Evolutionary conservation across 2,329 filamentous ascomycete genomes (phyloP).

Genomic region (Elsinoe arachidis): DNA sequence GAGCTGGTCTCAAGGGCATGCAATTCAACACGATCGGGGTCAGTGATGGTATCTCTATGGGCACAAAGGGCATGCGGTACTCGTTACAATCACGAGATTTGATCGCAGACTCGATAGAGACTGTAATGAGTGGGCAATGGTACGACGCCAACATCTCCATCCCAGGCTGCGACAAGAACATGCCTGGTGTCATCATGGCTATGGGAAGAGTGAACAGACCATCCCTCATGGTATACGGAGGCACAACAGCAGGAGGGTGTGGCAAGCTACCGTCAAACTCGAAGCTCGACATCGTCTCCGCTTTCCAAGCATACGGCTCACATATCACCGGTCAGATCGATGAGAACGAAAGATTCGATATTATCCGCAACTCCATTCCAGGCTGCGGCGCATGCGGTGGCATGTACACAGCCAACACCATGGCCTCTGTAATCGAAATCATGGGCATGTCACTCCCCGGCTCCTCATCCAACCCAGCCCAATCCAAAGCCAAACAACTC

Average conservation of each 20-base stretch:
- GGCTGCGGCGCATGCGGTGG: slow-evolving; percentile 77
- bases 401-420: slow-evolving; percentile 54
- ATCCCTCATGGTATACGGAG: slow-evolving; percentile 95
- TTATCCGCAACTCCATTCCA: slow-evolving; percentile 85
- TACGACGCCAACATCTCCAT: slow-evolving; percentile 97
- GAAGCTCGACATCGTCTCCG: slow-evolving; percentile 86
- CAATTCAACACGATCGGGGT: slow-evolving; percentile 99
- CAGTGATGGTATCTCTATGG: slow-evolving; percentile 96
- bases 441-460: slow-evolving; percentile 45
- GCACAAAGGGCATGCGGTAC: slow-evolving; percentile 93
- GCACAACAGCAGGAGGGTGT: slow-evolving; percentile 87
- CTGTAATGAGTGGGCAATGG: slow-evolving; percentile 98
- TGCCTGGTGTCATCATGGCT: slow-evolving; percentile 65
- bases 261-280: slow-evolving; percentile 59
- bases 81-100: slow-evolving; percentile 75
- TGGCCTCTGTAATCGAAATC: slow-evolving; percentile 43
- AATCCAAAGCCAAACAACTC: slow-evolving; percentile 42
- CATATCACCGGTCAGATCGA: slow-evolving; percentile 86
- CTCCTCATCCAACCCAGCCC: slow-evolving; percentile 43
- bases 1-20: slow-evolving; percentile 75
- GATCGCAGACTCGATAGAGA: slow-evolving; percentile 97
- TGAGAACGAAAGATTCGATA: slow-evolving; percentile 86
- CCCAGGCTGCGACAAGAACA: slow-evolving; percentile 99
- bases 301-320: slow-evolving; percentile 95
- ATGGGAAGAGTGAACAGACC: slow-evolving; percentile 94